Base-by-base conservation (phyloP, 2,329 filamentous ascomycete genomes). In the Verticillium zaregamsianum region DNA sequence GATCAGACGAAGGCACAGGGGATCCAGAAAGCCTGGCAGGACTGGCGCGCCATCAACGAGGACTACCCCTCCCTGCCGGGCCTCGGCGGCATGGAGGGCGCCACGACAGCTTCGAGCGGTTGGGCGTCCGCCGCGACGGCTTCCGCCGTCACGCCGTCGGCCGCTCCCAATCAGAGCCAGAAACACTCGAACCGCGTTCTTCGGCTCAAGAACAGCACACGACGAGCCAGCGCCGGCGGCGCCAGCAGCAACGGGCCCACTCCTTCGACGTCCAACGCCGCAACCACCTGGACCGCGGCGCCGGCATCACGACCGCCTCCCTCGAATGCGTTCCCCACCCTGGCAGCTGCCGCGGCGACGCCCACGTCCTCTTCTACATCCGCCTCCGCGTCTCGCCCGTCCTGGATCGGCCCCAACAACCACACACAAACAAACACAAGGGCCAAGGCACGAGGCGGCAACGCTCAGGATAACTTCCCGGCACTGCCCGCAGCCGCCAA, bases 31-130 rank as follows among this genome's bases (percentile, higher is more conserved):
- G 92, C 93, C 1, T 97, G 94, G 93, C 92, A 92, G 68, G 91
- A 97, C 75, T 97, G 94, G 92, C 91, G 92, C 56, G 93, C 93
- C 40, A 95, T 96, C 76, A 96, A 96, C 67, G 93, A 97, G 75
- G 93, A 97, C 73, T 98, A 97, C 68, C 94, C 94, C 0, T 92
- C 91, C 2, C 80, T 98, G 1, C 93, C 94, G 1, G 90, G 90
- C 0, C 83, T 91, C 0, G 84, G 85, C 60, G 89, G 90, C 58
- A 86, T 89, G 75, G 82, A 88, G 40, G 87, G 88, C 31, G 82
- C 80, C 4, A 83, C 84, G 0, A 83, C 83, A 0, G 77, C 81
- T 9, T 83, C 77, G 11, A 83, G 79, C 61, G 85, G 84, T 62
- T 86, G 90, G 87, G 87, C 74, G 66, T 79, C 72, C 54, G 91